phyloP scores from a whole-genome alignment of 306 rosid species.

The Castanea sativa region DNA sequence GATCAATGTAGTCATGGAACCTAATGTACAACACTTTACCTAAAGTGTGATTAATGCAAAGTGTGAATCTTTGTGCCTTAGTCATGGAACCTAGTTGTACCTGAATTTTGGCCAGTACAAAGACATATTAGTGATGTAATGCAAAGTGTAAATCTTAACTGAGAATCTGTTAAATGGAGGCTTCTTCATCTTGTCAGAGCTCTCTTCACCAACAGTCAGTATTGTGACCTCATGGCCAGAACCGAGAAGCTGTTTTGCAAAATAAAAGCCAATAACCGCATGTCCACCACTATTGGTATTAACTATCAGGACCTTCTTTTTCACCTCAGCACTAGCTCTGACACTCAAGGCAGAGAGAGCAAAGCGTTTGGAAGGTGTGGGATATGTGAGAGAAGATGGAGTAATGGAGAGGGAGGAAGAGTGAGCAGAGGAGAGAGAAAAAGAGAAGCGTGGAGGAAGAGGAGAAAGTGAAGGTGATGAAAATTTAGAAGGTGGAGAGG shows the following conservation, averaged over 20 bases:
- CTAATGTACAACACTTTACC: too few relatives aligned
- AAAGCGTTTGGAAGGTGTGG: constrained; percentile 36
- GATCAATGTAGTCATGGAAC: too few relatives aligned
- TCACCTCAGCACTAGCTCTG: constrained; percentile 49
- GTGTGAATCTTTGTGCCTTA: too few relatives aligned
- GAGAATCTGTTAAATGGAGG: constrained; percentile 90
- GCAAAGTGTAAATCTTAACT: constrained; percentile 29
- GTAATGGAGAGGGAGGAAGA: constrained; percentile 54
- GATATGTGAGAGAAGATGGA: constrained; percentile 25
- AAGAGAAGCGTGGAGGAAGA: constrained; percentile 51
- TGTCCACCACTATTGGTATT: constrained; percentile 87
- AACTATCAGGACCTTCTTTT: constrained; percentile 76
- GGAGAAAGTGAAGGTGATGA: constrained; percentile 41
- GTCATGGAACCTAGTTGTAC: too few relatives aligned
- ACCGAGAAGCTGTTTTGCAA: constrained; percentile 80
- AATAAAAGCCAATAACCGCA: constrained; percentile 87
- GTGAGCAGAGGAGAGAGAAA: constrained; percentile 31
- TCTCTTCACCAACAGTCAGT: constrained; percentile 82
- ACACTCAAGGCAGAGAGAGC: constrained; percentile 35
- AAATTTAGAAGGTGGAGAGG: constrained; percentile 48
- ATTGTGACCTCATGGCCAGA: constrained; percentile 74
- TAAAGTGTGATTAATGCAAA: too few relatives aligned
- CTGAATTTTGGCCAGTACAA: neutral
- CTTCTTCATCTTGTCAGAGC: constrained; percentile 86
- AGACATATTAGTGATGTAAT: neutral